phyloP scores from a whole-genome alignment of 371 early-diverging fungal species.

The Mucor velutinosus region DNA sequence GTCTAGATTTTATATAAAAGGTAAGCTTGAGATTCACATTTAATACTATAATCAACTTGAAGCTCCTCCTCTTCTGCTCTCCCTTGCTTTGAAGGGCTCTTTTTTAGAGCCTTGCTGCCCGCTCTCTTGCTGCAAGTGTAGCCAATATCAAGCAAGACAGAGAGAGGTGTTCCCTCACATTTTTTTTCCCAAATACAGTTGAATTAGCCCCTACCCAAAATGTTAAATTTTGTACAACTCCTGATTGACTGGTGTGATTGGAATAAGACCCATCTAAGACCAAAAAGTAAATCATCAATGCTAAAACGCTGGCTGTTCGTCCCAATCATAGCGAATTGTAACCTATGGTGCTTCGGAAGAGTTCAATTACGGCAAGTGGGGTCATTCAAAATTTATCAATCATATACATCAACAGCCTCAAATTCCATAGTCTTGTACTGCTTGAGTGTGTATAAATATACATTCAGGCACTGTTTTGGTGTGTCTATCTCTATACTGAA shows the following conservation, averaged over 20 bases:
- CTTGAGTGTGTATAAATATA: too few species aligned
- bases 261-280: neutral
- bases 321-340: neutral
- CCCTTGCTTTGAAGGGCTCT: too few species aligned
- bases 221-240: neutral
- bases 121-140: too few species aligned
- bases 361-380: conserved; percentile 7
- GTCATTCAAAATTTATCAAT: neutral
- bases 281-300: conserved; percentile 6
- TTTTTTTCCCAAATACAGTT: neutral
- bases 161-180: too few species aligned
- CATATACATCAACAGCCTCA: neutral
- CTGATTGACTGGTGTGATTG: neutral
- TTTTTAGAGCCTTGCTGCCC: too few species aligned
- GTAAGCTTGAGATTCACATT: neutral
- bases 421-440: neutral
- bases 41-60: neutral
- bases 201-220: neutral
- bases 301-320: neutral
- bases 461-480: too few species aligned
- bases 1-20: conserved; percentile 22
- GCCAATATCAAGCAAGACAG: too few species aligned
- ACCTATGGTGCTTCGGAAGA: neutral
- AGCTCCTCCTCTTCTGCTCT: neutral
- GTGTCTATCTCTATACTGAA: too few species aligned